These are phyloP conservation scores for Discostella pseudostelligera DNA, from an alignment of 108 stramenopile species.

Conservation along the genomic window DNA sequence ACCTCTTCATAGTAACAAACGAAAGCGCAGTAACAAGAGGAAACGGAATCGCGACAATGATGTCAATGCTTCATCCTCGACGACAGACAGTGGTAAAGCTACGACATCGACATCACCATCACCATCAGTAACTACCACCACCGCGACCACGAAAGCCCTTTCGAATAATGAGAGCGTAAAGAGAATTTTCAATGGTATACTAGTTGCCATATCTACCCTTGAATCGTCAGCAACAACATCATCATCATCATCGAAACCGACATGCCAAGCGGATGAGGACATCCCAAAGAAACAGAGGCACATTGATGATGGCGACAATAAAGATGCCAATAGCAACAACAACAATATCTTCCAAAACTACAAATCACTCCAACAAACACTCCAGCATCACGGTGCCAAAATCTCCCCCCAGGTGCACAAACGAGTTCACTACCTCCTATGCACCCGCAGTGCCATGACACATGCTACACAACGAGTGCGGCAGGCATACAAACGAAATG, in stretches of 20 bases:
- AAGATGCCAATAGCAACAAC: not conserved
- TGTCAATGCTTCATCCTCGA: not conserved
- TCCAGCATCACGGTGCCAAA: conserved; percentile 51
- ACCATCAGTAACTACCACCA: too few species aligned
- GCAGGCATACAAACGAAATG: conserved; percentile 67
- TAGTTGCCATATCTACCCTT: conserved; percentile 59
- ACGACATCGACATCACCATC: not conserved
- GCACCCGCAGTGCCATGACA: conserved; percentile 46
- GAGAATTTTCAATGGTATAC: conserved; percentile 48
- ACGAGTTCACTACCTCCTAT: conserved; percentile 55
- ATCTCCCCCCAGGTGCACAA: conserved; percentile 70
- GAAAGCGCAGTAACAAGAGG: not conserved
- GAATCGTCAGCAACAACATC: conserved; percentile 16
- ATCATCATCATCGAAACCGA: not conserved
- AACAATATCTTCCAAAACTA: conserved; percentile 23
- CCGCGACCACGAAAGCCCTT: too few species aligned
- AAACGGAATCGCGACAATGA: not conserved
- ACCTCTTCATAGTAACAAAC: not conserved
- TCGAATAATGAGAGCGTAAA: not conserved
- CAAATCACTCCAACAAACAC: conserved; percentile 33
- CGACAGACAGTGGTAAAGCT: not conserved
- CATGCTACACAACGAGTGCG: conserved; percentile 73
- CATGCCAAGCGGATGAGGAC: conserved; percentile 7
- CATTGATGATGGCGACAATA: not conserved
- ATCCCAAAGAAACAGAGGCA: not conserved